Conservation (phyloP, 371 early-diverging fungal genomes). For the Batrachochytrium dendrobatidis region DNA sequence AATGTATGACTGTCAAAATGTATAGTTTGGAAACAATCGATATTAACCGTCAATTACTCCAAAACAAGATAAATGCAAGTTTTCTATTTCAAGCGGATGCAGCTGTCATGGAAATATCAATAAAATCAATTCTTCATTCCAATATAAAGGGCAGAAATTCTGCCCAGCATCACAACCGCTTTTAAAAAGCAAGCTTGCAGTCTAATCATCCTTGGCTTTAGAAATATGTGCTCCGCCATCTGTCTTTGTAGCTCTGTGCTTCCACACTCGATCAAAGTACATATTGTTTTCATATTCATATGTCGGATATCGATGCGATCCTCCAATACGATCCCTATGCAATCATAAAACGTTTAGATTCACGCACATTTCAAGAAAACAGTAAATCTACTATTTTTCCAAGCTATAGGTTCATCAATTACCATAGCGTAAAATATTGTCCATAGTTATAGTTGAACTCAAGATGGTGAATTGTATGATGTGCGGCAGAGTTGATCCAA, state of each 20-base stretch:
- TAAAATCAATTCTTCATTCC: too few relatives aligned
- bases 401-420: not conserved
- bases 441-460: constrained; percentile 98
- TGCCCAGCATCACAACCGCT: too few relatives aligned
- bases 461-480: constrained; percentile 92
- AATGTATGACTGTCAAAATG: too few relatives aligned
- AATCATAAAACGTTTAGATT: not conserved
- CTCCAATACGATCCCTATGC: constrained; percentile 38
- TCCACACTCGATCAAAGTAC: constrained; percentile 31
- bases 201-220: not conserved
- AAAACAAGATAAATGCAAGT: too few relatives aligned
- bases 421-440: constrained; percentile 82
- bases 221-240: not conserved
- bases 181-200: too few relatives aligned
- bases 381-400: not conserved
- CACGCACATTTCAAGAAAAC: not conserved
- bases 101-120: too few relatives aligned
- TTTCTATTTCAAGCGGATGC: too few relatives aligned
- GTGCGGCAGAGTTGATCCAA: constrained; percentile 78
- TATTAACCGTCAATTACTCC: too few relatives aligned
- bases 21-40: too few relatives aligned
- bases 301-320: constrained; percentile 35
- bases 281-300: constrained; percentile 36
- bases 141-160: too few relatives aligned
- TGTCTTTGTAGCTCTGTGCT: constrained; percentile 5